These are phyloP conservation scores for Paramyrothecium roridum DNA, from an alignment of 2,329 filamentous ascomycete species.

Conservation along the genomic window DNA sequence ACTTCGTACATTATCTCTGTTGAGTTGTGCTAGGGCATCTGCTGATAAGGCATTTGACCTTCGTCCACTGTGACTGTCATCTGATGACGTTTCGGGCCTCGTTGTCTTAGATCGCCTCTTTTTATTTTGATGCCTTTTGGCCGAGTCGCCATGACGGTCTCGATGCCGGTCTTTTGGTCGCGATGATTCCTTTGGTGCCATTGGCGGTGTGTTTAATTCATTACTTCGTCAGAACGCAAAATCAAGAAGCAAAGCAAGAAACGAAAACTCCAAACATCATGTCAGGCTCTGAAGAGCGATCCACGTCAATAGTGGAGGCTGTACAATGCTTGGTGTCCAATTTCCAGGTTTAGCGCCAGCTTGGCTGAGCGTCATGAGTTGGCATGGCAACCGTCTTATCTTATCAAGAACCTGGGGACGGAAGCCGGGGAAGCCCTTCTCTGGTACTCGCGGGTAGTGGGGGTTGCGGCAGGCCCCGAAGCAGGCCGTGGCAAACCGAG, in stretches of 20 bases:
- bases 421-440: slow-evolving; percentile 1
- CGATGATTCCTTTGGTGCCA: slow-evolving; percentile 32
- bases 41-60: slow-evolving; percentile 34
- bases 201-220: slow-evolving; percentile 12
- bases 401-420: slow-evolving; percentile 1
- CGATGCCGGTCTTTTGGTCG: slow-evolving; percentile 24
- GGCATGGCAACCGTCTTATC: slow-evolving; percentile 36
- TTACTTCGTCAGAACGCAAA: slow-evolving; percentile 13
- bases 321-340: not conserved
- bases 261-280: not conserved
- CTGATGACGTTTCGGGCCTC: slow-evolving; percentile 27
- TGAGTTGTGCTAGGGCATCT: slow-evolving; percentile 63
- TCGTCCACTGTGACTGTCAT: slow-evolving; percentile 25
- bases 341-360: slow-evolving; percentile 11
- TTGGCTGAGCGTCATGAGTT: slow-evolving; percentile 24
- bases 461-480: slow-evolving; percentile 24
- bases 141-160: slow-evolving; percentile 22
- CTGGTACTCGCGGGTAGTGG: slow-evolving; percentile 14
- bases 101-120: slow-evolving; percentile 30
- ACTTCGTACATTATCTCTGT: slow-evolving; percentile 53
- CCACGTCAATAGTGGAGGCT: not conserved
- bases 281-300: not conserved
- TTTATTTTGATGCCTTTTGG: slow-evolving; percentile 30
- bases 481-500: slow-evolving; percentile 36
- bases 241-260: slow-evolving; percentile 8